These are phyloP conservation scores for Fusarium miscanthi DNA, from an alignment of 2,329 filamentous ascomycete species.

Conservation along the genomic window DNA sequence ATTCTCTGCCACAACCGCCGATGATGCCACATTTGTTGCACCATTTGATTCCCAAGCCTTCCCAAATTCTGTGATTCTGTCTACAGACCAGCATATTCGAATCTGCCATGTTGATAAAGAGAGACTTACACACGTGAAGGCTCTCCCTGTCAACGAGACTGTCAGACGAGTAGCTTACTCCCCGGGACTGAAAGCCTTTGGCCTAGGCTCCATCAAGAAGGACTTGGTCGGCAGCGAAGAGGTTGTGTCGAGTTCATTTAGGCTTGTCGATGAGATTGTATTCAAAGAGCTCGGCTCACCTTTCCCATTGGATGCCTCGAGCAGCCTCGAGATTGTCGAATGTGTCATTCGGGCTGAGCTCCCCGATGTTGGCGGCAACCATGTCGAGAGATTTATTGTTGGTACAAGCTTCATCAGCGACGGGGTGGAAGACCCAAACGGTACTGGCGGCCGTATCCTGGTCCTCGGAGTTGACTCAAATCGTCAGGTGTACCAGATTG, in stretches of 20 bases:
- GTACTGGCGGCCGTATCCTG: constrained; percentile 77
- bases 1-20: constrained; percentile 92
- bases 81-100: constrained; percentile 79
- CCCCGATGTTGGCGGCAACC: constrained; percentile 64
- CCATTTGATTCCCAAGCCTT: constrained; percentile 85
- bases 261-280: constrained; percentile 88
- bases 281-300: constrained; percentile 81
- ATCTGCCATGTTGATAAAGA: constrained; percentile 86
- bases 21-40: constrained; percentile 84
- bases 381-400: constrained; percentile 85
- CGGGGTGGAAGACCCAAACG: constrained; percentile 59
- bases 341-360: constrained; percentile 83
- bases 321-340: constrained; percentile 79
- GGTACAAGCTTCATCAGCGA: constrained; percentile 84
- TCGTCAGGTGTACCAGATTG: constrained; percentile 77
- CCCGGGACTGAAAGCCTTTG: constrained; percentile 81
- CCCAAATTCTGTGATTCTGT: constrained; percentile 82
- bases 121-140: constrained; percentile 87
- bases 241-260: constrained; percentile 81
- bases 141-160: constrained; percentile 81
- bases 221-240: constrained; percentile 78
- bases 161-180: constrained; percentile 91
- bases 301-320: constrained; percentile 66
- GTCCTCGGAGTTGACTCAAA: constrained; percentile 85
- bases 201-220: constrained; percentile 84